Conservation (phyloP, 805 yeast genomes). For the Candida silvicultrix region DNA sequence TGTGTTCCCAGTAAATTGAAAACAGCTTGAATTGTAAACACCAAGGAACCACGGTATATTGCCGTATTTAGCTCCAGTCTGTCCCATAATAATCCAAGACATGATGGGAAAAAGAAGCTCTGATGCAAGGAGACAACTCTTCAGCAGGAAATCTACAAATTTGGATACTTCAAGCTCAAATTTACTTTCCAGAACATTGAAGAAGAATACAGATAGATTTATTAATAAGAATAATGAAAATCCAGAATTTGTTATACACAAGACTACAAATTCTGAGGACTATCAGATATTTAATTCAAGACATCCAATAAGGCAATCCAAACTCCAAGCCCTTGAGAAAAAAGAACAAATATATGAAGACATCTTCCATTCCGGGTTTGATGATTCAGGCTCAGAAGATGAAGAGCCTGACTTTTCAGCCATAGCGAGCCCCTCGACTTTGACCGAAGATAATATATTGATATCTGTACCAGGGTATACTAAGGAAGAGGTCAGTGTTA, state of each 20-base stretch:
- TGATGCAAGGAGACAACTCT: constrained; percentile 20
- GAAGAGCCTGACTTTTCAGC: constrained; percentile 21
- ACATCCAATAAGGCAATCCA: constrained; percentile 20
- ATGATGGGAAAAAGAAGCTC: background rate
- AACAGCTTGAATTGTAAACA: too few relatives aligned
- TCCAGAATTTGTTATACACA: constrained; percentile 20
- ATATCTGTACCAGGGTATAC: constrained; percentile 22
- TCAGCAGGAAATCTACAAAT: constrained; percentile 7
- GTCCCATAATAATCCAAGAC: too few relatives aligned
- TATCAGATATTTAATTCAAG: constrained; percentile 15
- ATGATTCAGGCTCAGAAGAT: constrained; percentile 22
- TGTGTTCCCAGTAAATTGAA: too few relatives aligned
- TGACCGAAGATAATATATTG: constrained; percentile 17
- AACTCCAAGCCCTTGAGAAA: constrained; percentile 17
- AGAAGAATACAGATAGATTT: constrained; percentile 21
- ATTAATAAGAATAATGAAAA: constrained; percentile 4
- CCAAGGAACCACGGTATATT: too few relatives aligned
- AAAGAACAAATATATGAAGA: constrained; percentile 20
- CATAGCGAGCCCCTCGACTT: constrained; percentile 11
- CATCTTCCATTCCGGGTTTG: constrained; percentile 13
- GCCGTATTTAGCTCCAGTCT: too few relatives aligned
- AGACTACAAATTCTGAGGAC: constrained; percentile 20
- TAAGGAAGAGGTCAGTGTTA: constrained; percentile 19
- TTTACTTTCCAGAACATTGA: constrained; percentile 19
- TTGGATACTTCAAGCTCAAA: constrained; percentile 16